Evolutionary conservation across 805 yeast genomes (phyloP).

Genomic region (Kregervanrija fluxuum): DNA sequence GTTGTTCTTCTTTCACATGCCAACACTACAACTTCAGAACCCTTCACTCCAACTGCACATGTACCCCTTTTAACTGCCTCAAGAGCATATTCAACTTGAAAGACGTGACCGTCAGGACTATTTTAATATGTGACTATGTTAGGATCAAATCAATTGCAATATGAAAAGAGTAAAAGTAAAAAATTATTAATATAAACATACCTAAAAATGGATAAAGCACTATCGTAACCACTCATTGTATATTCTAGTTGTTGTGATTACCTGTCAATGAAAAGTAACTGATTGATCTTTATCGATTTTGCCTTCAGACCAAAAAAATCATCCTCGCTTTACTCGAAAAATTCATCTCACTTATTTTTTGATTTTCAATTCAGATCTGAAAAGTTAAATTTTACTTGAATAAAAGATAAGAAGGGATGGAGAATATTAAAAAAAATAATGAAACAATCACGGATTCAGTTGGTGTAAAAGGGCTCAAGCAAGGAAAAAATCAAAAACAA

Average conservation of each 20-base stretch:
- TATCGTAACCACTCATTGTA: constrained; percentile 95
- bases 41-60: constrained; percentile 95
- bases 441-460: too few species aligned
- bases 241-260: neutral
- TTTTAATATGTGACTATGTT: neutral
- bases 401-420: too few species aligned
- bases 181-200: constrained; percentile 33
- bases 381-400: too few species aligned
- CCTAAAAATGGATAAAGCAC: constrained; percentile 97
- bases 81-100: constrained; percentile 96
- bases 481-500: neutral
- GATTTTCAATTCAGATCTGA: too few species aligned
- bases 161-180: neutral
- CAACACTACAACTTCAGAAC: constrained; percentile 77
- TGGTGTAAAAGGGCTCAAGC: too few species aligned
- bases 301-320: too few species aligned
- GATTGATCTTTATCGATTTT: too few species aligned
- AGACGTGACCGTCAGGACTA: constrained; percentile 97
- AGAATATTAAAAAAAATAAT: too few species aligned
- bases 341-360: too few species aligned
- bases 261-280: too few species aligned
- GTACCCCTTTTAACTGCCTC: constrained; percentile 99
- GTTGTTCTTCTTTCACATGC: constrained; percentile 98
- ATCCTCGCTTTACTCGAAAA: too few species aligned
- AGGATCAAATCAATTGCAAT: neutral